Conservation (phyloP, 2,329 filamentous ascomycete species). For the Aureobasidium sp. region DNA sequence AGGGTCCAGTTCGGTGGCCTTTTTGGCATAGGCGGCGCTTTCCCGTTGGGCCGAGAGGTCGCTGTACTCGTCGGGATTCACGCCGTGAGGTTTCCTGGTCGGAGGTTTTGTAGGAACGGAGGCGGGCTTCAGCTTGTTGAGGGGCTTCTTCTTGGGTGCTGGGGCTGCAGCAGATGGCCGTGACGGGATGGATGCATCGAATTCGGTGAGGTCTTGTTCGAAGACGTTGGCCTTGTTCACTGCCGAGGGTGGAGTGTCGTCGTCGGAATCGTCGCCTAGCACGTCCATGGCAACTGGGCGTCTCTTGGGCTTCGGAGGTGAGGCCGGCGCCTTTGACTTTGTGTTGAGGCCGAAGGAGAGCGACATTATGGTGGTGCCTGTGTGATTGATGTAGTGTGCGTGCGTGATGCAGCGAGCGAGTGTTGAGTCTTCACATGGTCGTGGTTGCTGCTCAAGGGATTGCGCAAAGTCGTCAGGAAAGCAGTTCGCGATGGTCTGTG, state of each 20-base stretch:
- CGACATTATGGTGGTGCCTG: conserved; percentile 20
- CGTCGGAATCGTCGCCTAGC: conserved; percentile 48
- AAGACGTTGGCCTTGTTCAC: conserved; percentile 25
- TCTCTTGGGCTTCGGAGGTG: conserved; percentile 21
- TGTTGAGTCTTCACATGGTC: not conserved
- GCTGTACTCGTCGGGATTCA: conserved; percentile 36
- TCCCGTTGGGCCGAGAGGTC: conserved; percentile 59
- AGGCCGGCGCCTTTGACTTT: conserved; percentile 21
- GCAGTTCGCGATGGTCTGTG: not conserved
- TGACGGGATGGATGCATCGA: conserved; percentile 39
- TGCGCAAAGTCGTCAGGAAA: not conserved
- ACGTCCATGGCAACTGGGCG: conserved; percentile 18
- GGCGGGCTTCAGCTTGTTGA: conserved; percentile 21
- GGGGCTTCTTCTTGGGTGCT: conserved; percentile 16
- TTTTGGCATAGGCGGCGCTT: conserved; percentile 54
- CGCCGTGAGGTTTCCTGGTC: conserved; percentile 32
- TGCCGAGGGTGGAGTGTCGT: conserved; percentile 45
- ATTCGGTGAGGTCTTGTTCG: conserved; percentile 47
- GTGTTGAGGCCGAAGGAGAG: conserved; percentile 29
- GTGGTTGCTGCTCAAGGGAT: not conserved
- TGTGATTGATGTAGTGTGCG: not conserved
- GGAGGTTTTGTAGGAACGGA: conserved; percentile 24
- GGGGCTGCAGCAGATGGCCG: conserved; percentile 26
- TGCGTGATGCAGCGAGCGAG: conserved; percentile 1
- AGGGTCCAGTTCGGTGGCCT: conserved; percentile 58